Evolutionary conservation across 2,329 filamentous ascomycete genomes (phyloP).

Genomic region (Westerdykella aurantiaca): DNA sequence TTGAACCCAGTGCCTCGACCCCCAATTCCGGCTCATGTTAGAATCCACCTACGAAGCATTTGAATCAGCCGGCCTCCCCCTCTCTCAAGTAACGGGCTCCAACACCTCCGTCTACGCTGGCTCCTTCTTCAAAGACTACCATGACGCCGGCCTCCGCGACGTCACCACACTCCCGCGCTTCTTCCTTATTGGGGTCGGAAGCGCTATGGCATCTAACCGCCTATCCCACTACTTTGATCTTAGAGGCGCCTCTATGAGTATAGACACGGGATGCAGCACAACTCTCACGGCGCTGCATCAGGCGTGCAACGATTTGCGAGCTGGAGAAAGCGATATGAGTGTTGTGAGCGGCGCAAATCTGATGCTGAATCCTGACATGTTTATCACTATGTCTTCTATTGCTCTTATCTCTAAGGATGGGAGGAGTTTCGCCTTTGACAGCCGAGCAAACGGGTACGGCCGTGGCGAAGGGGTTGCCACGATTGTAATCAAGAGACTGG

Average conservation of each 20-base stretch:
- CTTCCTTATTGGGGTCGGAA: constrained; percentile 1
- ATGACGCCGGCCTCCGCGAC: constrained; percentile 1
- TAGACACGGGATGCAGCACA: constrained; percentile 35
- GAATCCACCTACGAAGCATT: constrained; percentile 12
- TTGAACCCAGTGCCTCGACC: constrained; percentile 7
- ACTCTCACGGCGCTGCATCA: constrained; percentile 22
- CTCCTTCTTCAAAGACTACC: constrained; percentile 11
- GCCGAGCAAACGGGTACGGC: constrained; percentile 54
- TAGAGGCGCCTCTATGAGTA: constrained; percentile 27
- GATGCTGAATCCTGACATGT: constrained; percentile 11
- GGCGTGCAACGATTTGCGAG: constrained; percentile 6
- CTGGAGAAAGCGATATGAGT: constrained; percentile 7
- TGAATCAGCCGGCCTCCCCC: constrained; percentile 10
- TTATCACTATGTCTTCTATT: constrained; percentile 18
- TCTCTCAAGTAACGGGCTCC: constrained; percentile 3
- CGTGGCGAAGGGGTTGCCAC: constrained; percentile 56
- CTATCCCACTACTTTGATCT: constrained; percentile 34
- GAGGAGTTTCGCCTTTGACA: constrained; percentile 20
- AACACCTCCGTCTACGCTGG: constrained; percentile 9
- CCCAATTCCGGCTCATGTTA: constrained; percentile 11
- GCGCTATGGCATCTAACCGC: constrained; percentile 30
- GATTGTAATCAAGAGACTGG: constrained; percentile 51
- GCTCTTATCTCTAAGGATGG: constrained; percentile 12
- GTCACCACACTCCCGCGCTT: not conserved
- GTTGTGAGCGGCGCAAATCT: constrained; percentile 7